Conservation (phyloP, 768 basidiomycete species). For the Calocera cornea region DNA sequence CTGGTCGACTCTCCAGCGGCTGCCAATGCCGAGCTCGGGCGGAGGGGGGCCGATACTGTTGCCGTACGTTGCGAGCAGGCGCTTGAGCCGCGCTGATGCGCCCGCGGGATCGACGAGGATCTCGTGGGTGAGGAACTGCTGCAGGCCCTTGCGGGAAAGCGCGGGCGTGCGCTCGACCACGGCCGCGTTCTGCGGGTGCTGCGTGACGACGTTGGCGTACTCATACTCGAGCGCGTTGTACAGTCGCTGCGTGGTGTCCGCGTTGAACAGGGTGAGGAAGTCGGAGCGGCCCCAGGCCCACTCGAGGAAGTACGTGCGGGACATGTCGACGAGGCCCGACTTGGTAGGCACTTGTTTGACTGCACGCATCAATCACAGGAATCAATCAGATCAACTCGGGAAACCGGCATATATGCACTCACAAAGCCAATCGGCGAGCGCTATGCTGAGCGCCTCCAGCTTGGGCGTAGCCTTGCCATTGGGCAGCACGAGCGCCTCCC, state of each 20-base stretch:
- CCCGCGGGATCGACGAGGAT: not conserved
- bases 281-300: not conserved
- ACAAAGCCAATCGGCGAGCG: not conserved
- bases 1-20: not conserved
- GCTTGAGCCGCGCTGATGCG: not conserved
- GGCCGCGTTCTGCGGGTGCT: not conserved
- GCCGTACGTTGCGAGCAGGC: not conserved
- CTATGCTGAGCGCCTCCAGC: not conserved
- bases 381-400: not conserved
- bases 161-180: not conserved
- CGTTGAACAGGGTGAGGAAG: not conserved
- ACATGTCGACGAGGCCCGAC: not conserved
- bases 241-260: not conserved
- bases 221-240: constrained; percentile 2
- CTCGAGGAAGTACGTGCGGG: constrained; percentile 4
- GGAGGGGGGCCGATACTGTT: not conserved
- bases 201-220: constrained; percentile 1
- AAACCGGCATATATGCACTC: not conserved
- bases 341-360: not conserved
- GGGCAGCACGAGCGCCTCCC: not conserved
- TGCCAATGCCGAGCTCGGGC: not conserved
- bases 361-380: not conserved
- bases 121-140: not conserved
- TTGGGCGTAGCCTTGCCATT: not conserved
- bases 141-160: not conserved